Evolutionary conservation across 768 basidiomycete species (phyloP).

Genomic region (Amanita polypyramis): DNA sequence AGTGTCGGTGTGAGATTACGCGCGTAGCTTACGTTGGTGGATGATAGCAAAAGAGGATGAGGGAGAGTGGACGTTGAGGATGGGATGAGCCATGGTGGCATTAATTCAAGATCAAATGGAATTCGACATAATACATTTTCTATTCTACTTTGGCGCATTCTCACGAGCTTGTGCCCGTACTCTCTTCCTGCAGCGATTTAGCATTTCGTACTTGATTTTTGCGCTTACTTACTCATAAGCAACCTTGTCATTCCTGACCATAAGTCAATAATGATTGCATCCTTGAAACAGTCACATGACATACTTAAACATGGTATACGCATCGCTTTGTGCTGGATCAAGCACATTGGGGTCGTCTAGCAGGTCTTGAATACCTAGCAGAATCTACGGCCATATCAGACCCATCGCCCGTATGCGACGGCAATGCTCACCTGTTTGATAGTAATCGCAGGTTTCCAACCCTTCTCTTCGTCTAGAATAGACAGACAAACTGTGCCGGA

Average conservation of each 20-base stretch:
- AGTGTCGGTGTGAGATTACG: conserved; percentile 1
- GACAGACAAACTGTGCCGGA: conserved; percentile 98
- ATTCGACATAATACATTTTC: conserved; percentile 2
- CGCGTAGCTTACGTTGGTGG: conserved; percentile 53
- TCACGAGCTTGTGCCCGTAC: conserved; percentile 84
- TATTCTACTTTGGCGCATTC: conserved; percentile 69
- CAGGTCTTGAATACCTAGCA: conserved; percentile 92
- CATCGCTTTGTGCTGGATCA: conserved; percentile 97
- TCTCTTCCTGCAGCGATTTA: conserved; percentile 41
- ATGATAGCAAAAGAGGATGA: conserved; percentile 61
- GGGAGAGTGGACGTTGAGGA: conserved; percentile 73
- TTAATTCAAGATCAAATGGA: background rate
- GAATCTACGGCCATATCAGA: conserved; percentile 45
- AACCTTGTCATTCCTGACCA: conserved; percentile 74
- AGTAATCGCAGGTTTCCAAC: conserved; percentile 98
- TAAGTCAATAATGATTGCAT: conserved; percentile 8
- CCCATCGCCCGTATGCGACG: background rate
- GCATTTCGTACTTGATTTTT: background rate
- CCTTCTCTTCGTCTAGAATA: conserved; percentile 97
- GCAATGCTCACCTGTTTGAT: conserved; percentile 76
- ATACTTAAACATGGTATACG: conserved; percentile 98
- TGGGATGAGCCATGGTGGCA: conserved; percentile 21
- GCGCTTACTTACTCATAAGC: conserved; percentile 73
- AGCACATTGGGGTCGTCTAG: conserved; percentile 93
- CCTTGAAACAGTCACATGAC: conserved; percentile 19